Base-by-base conservation (phyloP, 2,329 filamentous ascomycete species). In the Fusarium dimerum region DNA sequence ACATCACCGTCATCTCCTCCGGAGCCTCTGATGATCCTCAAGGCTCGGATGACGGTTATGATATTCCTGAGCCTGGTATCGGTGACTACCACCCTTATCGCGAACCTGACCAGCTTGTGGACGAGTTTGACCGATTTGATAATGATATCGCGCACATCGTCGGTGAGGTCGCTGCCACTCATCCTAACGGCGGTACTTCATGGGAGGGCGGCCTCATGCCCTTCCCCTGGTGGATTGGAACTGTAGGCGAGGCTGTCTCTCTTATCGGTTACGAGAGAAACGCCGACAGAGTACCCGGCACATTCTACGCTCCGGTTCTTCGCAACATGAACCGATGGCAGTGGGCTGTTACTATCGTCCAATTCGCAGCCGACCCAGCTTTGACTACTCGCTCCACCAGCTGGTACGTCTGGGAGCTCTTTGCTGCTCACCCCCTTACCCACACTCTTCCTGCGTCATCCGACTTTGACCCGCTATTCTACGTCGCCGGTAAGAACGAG, bases 181-280 rank as follows among this genome's bases (percentile, higher is more conserved):
- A 82, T 40, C 76, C 77, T 29, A 82, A 82, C 55, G 78, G 78
- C n/a, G 77, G 77, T 6, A 76, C 68, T 16, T 72, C 73, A 55
- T 82, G 77, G 73, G 58, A 67, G 2, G 76, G 76, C 3, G 61
- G 74, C 13, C 74, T 78, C 45, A 74, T 73, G 60, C 66, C 71
- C 36, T 82, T 75, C 57, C 80, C 76, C 1, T 83, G 77, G 73
- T 82, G 80, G 83, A 80, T 82, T 45, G 84, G 83, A 26, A 75
- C 80, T 9, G 81, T 89, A 3, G 79, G 79, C 13, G 86, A 89
- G 65, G 85, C 83, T 20, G 76, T 89, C n/a, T 85, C 80, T 50
- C 73, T 88, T 15, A 76, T 88, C 55, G 82, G 84, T 16, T 81
- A 82, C 30, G 86, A 89, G 74, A 77, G 85, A 50, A 88, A 88